phyloP scores from a whole-genome alignment of 805 yeast genomes.

The Wickerhamiella nectarea region DNA sequence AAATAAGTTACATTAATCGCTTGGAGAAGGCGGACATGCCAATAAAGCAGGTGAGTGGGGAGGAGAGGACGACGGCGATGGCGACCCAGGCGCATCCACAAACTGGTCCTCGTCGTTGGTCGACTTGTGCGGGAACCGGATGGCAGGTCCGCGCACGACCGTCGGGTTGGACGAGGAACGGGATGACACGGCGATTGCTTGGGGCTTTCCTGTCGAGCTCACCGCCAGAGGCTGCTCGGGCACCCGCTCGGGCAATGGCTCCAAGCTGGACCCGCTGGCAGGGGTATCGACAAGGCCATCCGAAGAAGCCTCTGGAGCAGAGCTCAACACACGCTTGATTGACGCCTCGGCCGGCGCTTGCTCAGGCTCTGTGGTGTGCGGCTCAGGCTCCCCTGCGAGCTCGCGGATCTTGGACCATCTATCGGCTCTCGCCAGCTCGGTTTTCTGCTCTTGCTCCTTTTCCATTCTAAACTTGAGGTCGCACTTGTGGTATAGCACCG shows the following conservation, averaged over 20 bases:
- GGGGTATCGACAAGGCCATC: too few species aligned
- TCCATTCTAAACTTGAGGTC: constrained; percentile 75
- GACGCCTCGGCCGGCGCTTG: too few species aligned
- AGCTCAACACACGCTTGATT: too few species aligned
- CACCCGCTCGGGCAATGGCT: too few species aligned
- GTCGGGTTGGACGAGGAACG: constrained; percentile 1
- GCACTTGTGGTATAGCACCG: constrained; percentile 82
- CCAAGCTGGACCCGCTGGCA: too few species aligned
- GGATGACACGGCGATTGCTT: constrained; percentile 7
- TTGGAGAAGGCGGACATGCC: constrained; percentile 21
- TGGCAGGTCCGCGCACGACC: constrained; percentile 3
- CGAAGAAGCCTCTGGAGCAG: too few species aligned
- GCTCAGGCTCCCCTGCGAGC: constrained; percentile 1
- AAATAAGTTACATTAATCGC: constrained; percentile 6
- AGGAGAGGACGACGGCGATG: constrained; percentile 4
- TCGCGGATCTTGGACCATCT: constrained; percentile 34
- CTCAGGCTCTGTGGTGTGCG: too few species aligned
- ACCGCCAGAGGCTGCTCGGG: too few species aligned
- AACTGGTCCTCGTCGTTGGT: constrained; percentile 4
- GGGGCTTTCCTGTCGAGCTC: neutral
- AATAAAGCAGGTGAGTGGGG: constrained; percentile 16
- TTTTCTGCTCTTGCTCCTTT: constrained; percentile 53
- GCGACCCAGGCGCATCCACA: constrained; percentile 7
- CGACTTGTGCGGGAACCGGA: constrained; percentile 4
- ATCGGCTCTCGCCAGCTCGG: constrained; percentile 40